A percentile compares a stretch with the other conserved stretches of the same genome.
These are phyloP conservation scores for Bipolaris oryzae DNA, from an alignment of 2,329 filamentous ascomycete species.

Conservation along the genomic window DNA sequence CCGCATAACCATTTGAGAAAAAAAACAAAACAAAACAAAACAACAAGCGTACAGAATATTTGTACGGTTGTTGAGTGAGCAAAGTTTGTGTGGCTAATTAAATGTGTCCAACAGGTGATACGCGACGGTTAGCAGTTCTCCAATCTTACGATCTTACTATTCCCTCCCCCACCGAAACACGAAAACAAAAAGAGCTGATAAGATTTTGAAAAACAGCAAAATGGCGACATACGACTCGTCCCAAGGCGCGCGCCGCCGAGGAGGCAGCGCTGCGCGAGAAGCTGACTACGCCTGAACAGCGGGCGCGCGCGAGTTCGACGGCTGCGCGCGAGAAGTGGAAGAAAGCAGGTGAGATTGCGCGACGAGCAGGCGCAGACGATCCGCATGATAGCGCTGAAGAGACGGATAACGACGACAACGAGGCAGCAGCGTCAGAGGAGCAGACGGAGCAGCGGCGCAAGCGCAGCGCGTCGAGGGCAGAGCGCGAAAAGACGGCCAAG, in stretches of 20 bases:
- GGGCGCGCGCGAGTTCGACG: conserved; percentile 38
- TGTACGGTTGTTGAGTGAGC: not conserved
- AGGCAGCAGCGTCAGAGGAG: conserved; percentile 37
- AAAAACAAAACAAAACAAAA: too few species aligned
- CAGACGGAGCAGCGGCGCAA: conserved; percentile 40
- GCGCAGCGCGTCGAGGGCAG: conserved; percentile 59
- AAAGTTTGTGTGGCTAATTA: conserved; percentile 8
- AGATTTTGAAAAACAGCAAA: conserved; percentile 44
- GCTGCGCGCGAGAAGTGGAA: conserved; percentile 75
- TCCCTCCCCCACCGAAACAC: too few species aligned
- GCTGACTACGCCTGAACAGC: conserved; percentile 32
- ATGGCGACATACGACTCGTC: conserved; percentile 59
- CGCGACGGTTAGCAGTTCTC: conserved; percentile 52
- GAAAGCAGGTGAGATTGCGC: conserved; percentile 72
- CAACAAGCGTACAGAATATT: not conserved
- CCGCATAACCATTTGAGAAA: conserved; percentile 35
- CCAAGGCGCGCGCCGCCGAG: conserved; percentile 47
- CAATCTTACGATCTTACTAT: too few species aligned
- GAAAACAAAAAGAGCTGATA: too few species aligned
- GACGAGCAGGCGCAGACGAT: conserved; percentile 73
- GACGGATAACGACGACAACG: conserved; percentile 51
- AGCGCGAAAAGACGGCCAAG: conserved; percentile 70
- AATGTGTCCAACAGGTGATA: conserved; percentile 50
- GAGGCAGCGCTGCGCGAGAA: conserved; percentile 31
- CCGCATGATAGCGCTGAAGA: conserved; percentile 53